phyloP scores from a whole-genome alignment of 805 yeast species.

The Saccharomyces kudriavzevii region DNA sequence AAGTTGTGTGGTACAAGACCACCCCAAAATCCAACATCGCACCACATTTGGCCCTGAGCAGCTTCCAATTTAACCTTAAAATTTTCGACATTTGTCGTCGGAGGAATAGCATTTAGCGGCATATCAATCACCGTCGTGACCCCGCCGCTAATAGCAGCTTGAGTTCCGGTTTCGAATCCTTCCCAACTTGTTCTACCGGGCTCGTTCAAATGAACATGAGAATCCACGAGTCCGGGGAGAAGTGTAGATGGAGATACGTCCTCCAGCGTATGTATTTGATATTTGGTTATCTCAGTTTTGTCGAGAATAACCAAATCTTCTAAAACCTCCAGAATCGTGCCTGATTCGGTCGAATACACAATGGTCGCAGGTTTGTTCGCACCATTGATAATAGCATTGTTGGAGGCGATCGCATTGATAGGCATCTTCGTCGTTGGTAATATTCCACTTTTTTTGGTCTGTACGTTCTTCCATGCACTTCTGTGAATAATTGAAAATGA shows the following conservation, averaged over 20 bases:
- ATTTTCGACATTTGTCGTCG: slow-evolving; percentile 78
- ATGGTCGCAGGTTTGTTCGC: slow-evolving; percentile 52
- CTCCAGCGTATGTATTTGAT: slow-evolving; percentile 40
- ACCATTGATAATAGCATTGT: slow-evolving; percentile 45
- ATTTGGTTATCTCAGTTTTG: slow-evolving; percentile 36
- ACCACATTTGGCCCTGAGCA: slow-evolving; percentile 78
- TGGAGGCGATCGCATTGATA: slow-evolving; percentile 49
- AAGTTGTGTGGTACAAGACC: slow-evolving; percentile 80
- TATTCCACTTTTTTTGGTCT: neutral
- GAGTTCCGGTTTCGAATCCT: slow-evolving; percentile 94
- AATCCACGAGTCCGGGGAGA: slow-evolving; percentile 86
- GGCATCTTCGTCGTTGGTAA: slow-evolving; percentile 7
- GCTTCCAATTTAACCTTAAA: slow-evolving; percentile 69
- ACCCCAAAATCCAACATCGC: slow-evolving; percentile 94
- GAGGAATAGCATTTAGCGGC: slow-evolving; percentile 95
- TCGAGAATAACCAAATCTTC: slow-evolving; percentile 27
- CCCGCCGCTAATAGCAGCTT: slow-evolving; percentile 92
- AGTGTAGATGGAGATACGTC: slow-evolving; percentile 57
- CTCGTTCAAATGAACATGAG: slow-evolving; percentile 91
- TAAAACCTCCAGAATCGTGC: slow-evolving; percentile 53
- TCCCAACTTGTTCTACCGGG: slow-evolving; percentile 99
- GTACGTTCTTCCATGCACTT: neutral
- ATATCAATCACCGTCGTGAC: slow-evolving; percentile 92
- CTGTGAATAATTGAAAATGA: neutral
- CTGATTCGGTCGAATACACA: slow-evolving; percentile 47